Evolutionary conservation across 352 stramenopile genomes (phyloP), one percentile per base, ranked within the genome.

Genomic region (Hyaloperonospora brassicae): DNA sequence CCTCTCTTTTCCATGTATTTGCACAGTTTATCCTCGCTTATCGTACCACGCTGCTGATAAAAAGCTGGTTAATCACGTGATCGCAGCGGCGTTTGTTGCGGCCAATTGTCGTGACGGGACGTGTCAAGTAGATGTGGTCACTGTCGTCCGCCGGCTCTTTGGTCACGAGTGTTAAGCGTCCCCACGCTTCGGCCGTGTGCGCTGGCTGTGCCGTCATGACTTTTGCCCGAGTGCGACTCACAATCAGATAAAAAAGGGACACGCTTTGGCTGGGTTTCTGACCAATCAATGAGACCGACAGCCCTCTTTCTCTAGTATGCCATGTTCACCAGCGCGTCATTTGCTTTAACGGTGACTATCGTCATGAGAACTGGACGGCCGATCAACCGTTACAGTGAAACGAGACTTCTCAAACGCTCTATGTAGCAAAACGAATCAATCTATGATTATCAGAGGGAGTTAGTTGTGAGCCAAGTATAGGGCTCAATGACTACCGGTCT

Each of bases 41-140:
- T 64, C 79, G 49, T 65, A 89, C 79, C 35, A 80, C 52, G 39
- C 70, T 76, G 59, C 79, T 90, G 62, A 90, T 78, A 55, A 85
- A 85, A 43, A 64, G 64, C 49, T 73, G 60, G 48, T 81, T 61
- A 35, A 90, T 51, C 38, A 87, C 58, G 25, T 76, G 40, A 60
- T 90, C 64, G n/a, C 61, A 66, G 41, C 62, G 72, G 39, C 42
- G 50, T 12, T 68, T 59, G 36, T 70, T 78, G 57, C 80, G 77
- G 12, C 80, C 80, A 43, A 90, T 84, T 25, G 52, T 64, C 38
- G 76, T 80, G 43, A 42, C 41, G 49, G 59, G 62, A 9, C 56
- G 57, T 13, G 47, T 59, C 48, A 89, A 86, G 59, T 84, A 80
- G 27, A 89, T 62, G 57, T 87, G 75, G 58, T 89, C 75, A 25